Percentiles rank a stretch among this genome's conserved stretches.
phyloP scores from a whole-genome alignment of 2,329 filamentous ascomycete genomes.

The Ceratocystis variospora region DNA sequence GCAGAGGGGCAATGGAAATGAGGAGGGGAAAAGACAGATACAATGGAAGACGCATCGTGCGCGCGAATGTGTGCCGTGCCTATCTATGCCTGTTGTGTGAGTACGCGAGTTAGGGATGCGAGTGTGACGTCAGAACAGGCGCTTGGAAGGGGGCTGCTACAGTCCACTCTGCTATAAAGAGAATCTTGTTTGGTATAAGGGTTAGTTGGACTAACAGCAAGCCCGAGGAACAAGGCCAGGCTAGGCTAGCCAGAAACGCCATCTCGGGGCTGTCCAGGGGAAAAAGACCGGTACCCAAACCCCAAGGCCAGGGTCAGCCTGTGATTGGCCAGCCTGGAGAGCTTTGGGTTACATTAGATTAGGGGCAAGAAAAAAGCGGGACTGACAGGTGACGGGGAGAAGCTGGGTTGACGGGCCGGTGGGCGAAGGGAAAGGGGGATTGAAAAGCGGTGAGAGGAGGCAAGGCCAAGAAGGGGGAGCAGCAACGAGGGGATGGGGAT shows the following conservation, averaged over 20 bases:
- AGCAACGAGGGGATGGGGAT: neutral
- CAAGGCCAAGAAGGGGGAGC: neutral
- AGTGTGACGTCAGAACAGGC: no score
- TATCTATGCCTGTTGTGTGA: no score
- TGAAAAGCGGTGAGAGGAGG: neutral
- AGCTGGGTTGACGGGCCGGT: neutral
- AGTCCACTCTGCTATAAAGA: no score
- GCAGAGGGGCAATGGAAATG: slow-evolving; percentile 19
- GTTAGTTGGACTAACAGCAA: no score
- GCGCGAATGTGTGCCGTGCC: no score
- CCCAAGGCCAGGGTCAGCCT: no score
- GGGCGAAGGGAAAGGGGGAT: neutral
- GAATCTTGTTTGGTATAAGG: no score
- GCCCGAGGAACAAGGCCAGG: neutral
- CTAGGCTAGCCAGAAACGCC: neutral
- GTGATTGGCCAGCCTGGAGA: neutral
- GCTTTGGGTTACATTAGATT: neutral
- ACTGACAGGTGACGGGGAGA: neutral
- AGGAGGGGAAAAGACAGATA: slow-evolving; percentile 14
- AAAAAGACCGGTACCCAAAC: no score
- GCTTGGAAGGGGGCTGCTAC: no score
- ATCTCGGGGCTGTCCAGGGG: no score
- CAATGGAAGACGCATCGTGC: slow-evolving; percentile 7
- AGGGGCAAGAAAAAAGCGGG: neutral
- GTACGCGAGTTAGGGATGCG: no score